Evolutionary conservation across 345 rosid species (phyloP), one percentile per base, ranked within the genome.

Genomic region (Lumnitzera racemosa): DNA sequence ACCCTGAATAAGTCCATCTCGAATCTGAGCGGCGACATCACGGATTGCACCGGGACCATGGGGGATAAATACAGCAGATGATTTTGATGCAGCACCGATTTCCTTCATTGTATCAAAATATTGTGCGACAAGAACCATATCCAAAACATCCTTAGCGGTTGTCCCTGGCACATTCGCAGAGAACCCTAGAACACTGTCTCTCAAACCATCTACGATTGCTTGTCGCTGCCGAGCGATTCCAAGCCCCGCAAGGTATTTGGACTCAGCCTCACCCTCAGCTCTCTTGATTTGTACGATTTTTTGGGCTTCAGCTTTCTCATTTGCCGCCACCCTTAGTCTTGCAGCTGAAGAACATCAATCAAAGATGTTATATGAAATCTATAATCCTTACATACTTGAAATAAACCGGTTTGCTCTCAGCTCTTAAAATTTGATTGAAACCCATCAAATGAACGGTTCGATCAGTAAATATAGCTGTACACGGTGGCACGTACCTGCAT

Each of bases 51-150:
- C 59, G 25, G 43, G 59, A 24, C 59, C 59, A 56, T 24, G 59
- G 59, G 59, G 59, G 59, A 56, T 56, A 23, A 56, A 56, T 11
- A 56, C 59, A 3, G 59, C 43, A 56, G 43, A 25, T 17, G 59
- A 56, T 41, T 56, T 56, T 8, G 59, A 56, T 15, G 59, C 15
- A 14, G 59, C 29, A 29, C 59, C 59, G 4, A 56, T 56, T 23
- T 56, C 59, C 59, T 56, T 56, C 59, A 56, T 56, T 12, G 59
- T 56, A 29, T 56, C 59, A 56, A 56, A 56, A 56, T 24, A 56
- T 46, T 56, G 59, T 2, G 59, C 25, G 9, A 56, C 20, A 17
- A 56, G 59, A 12, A 56, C 59, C 43, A 56, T 56, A 46, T 56
- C 59, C 59, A 56, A 24, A 16, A 56, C 59, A 29, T 56, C 59